phyloP scores from a whole-genome alignment of 192 early-diverging fungal species.

The Entophlyctis helioformis region DNA sequence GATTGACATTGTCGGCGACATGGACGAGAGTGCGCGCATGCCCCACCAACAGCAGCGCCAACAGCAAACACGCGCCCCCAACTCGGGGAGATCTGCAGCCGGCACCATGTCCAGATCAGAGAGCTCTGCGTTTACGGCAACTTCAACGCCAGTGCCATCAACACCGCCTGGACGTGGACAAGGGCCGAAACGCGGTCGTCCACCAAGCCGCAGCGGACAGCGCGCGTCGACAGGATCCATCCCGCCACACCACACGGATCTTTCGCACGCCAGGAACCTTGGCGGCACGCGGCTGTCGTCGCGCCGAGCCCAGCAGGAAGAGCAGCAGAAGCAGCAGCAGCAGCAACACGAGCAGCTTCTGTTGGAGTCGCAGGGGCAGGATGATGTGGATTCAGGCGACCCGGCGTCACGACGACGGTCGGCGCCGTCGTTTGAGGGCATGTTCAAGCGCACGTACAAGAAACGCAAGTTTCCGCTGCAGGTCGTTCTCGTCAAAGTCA shows the following conservation, averaged over 20 bases:
- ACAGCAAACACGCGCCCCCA: background rate
- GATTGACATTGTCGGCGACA: slow-evolving; percentile 14
- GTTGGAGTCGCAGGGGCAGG: too few relatives aligned
- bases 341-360: too few relatives aligned
- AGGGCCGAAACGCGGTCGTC: slow-evolving; percentile 35
- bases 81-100: slow-evolving; percentile 1
- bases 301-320: too few relatives aligned
- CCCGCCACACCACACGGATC: too few relatives aligned
- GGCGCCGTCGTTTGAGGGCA: background rate
- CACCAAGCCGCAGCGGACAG: slow-evolving; percentile 50
- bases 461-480: background rate
- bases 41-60: background rate
- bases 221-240: too few relatives aligned
- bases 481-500: background rate
- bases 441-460: background rate
- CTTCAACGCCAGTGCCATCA: slow-evolving; percentile 12
- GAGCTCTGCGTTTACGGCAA: slow-evolving; percentile 9
- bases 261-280: too few relatives aligned
- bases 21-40: slow-evolving; percentile 1
- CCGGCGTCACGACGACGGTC: slow-evolving; percentile 49
- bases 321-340: too few relatives aligned
- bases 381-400: too few relatives aligned
- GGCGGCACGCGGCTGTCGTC: too few relatives aligned
- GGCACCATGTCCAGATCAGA: slow-evolving; percentile 8
- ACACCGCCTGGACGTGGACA: slow-evolving; percentile 18